phyloP scores from a whole-genome alignment of 1,284 basidiomycete genomes.

The Meripilus lineatus region DNA sequence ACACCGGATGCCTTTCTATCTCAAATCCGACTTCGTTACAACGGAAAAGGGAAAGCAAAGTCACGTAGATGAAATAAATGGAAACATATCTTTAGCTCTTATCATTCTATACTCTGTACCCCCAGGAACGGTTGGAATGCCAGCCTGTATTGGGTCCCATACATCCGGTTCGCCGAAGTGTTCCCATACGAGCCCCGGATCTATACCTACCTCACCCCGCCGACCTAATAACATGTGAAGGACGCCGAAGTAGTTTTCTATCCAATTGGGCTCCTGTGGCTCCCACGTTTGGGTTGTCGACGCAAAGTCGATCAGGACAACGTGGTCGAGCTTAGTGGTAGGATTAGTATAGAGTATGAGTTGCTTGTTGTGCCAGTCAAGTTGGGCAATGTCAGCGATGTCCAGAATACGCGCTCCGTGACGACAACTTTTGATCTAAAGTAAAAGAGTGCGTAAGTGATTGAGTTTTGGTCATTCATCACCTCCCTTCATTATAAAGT shows the following conservation, averaged over 20 bases:
- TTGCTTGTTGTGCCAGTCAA: constrained; percentile 7
- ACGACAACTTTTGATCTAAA: constrained; percentile 7
- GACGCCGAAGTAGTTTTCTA: not conserved
- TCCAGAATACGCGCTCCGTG: constrained; percentile 6
- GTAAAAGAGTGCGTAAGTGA: not conserved
- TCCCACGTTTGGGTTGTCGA: constrained; percentile 1
- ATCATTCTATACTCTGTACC: not conserved
- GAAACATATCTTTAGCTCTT: not conserved
- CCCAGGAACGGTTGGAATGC: not conserved
- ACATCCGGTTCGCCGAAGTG: constrained; percentile 6
- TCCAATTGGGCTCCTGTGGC: not conserved
- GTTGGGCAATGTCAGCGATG: constrained; percentile 3
- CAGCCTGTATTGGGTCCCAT: not conserved
- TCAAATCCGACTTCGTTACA: too few relatives aligned
- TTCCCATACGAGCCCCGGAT: constrained; percentile 4
- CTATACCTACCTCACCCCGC: not conserved
- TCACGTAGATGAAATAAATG: too few relatives aligned
- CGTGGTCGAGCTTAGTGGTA: constrained; percentile 2
- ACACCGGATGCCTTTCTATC: too few relatives aligned
- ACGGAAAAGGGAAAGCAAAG: too few relatives aligned
- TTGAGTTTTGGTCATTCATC: too few relatives aligned
- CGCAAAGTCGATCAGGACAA: constrained; percentile 6
- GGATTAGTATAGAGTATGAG: constrained; percentile 1
- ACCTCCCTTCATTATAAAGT: not conserved
- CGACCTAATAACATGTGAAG: not conserved